Base-by-base conservation (phyloP, 208 protist genomes). In the Leishmania guyanensis region DNA sequence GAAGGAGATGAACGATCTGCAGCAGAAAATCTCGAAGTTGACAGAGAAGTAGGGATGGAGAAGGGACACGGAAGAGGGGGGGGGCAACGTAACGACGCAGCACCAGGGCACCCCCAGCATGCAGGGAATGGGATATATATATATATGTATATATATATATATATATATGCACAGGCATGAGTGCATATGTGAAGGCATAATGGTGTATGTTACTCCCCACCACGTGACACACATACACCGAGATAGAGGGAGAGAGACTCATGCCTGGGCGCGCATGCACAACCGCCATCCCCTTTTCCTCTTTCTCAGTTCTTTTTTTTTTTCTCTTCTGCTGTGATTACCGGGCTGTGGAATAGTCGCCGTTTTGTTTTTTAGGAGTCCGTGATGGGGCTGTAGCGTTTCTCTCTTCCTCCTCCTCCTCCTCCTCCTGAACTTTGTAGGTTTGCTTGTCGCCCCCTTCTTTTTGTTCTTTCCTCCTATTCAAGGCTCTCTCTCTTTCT, bases 11-110 rank as follows among this genome's bases (percentile, higher is more conserved):
- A 50, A 1, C 0, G 53, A 86, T 64, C 72, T 95, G 79, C 81
- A 90, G 72, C 53, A 83, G 22, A 86, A 88, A 84, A 81, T 96
- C 48, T 56, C 89, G 51, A 72, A 88, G 39, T 58, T 96, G 46
- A 78, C 77, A 10, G 88, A 89, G 62, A 79, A 79, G 16, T 77
- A 33, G 46, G 1, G 51, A 10, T 2, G 3, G 5, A 22, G 8
- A 33, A 22, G 39, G 20, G 14, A 33, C 22, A 76, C 29, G 64
- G 64, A 22, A 58, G 54, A 29, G 29, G 29, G 14, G 29, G 29
- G 29, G n/a, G 64, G 39, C 48, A 72, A 72, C 39, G 26, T 22
- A 73, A 53, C 46, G 2, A 6, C 39, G 17, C 46, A 36, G 33
- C 36, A 48, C 29, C 39, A 6, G 1, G 29, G 62, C 16, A 12